Conservation (phyloP, 2,329 filamentous ascomycete species). For the Penicillium decumbens region DNA sequence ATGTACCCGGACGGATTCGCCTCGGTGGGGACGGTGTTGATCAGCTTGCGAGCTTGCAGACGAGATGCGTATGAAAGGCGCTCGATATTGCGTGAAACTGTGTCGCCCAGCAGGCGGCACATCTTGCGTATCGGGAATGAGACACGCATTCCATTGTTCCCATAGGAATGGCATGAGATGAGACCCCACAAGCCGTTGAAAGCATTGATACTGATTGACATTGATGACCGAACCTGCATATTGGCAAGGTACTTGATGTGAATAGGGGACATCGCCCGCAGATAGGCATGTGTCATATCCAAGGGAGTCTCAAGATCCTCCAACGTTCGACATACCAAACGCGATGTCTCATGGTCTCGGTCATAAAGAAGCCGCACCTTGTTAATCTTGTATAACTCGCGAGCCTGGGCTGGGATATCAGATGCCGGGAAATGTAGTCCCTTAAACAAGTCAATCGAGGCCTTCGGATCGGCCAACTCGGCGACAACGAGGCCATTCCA, state of each 20-base stretch:
- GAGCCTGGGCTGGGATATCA: constrained; percentile 78
- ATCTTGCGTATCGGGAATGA: constrained; percentile 89
- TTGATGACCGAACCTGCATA: constrained; percentile 88
- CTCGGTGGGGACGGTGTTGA: constrained; percentile 78
- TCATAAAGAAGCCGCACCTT: constrained; percentile 86
- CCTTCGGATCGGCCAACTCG: constrained; percentile 74
- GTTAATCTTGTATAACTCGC: constrained; percentile 86
- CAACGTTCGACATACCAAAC: constrained; percentile 71
- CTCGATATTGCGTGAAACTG: constrained; percentile 81
- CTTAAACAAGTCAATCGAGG: constrained; percentile 78
- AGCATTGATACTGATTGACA: constrained; percentile 89
- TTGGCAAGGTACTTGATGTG: constrained; percentile 82
- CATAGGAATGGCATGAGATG: constrained; percentile 81
- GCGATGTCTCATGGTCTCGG: constrained; percentile 70
- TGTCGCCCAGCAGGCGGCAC: constrained; percentile 82
- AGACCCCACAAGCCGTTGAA: constrained; percentile 83
- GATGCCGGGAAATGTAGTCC: constrained; percentile 84
- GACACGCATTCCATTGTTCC: constrained; percentile 78
- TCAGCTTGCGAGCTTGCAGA: constrained; percentile 78
- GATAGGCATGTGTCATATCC: constrained; percentile 78
- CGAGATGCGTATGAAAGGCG: constrained; percentile 79
- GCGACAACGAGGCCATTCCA: constrained; percentile 87
- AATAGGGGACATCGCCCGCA: constrained; percentile 77
- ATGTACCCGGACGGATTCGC: constrained; percentile 85
- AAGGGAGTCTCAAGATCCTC: constrained; percentile 63